phyloP scores from a whole-genome alignment of 306 rosid genomes.

The Gynostemma pentaphyllum region DNA sequence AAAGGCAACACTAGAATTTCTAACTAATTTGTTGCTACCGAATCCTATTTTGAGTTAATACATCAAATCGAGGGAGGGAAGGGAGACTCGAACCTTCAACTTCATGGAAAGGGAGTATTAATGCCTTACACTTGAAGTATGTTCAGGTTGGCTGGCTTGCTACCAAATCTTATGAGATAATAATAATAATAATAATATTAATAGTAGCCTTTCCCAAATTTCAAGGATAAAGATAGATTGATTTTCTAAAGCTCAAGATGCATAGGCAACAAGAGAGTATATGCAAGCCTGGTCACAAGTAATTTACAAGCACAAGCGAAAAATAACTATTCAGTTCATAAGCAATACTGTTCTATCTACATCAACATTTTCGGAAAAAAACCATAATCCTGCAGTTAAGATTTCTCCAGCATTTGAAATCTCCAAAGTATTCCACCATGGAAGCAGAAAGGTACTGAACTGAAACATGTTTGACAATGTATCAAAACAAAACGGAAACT shows the following conservation, averaged over 20 bases:
- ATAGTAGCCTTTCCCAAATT: no score
- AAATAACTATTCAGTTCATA: background rate
- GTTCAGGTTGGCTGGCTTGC: no score
- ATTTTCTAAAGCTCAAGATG: background rate
- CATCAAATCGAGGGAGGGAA: no score
- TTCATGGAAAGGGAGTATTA: no score
- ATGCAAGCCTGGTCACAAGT: background rate
- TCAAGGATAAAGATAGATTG: background rate
- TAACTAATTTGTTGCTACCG: no score
- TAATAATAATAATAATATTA: no score
- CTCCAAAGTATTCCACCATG: background rate
- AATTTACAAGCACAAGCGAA: conserved; percentile 1
- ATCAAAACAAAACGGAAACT: background rate
- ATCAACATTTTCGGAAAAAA: background rate
- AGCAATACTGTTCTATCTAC: conserved; percentile 5
- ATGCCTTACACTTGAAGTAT: no score
- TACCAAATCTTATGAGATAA: no score
- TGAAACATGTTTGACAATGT: background rate
- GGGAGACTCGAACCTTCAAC: no score
- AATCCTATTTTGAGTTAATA: no score
- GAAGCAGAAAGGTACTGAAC: background rate
- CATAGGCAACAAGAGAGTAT: background rate
- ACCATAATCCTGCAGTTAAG: background rate
- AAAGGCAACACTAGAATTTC: no score
- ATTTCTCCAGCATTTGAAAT: background rate